Percentiles rank a stretch among this genome's conserved stretches.
Conservation (phyloP, 805 yeast genomes). For the Yarrowia alimentaria region DNA sequence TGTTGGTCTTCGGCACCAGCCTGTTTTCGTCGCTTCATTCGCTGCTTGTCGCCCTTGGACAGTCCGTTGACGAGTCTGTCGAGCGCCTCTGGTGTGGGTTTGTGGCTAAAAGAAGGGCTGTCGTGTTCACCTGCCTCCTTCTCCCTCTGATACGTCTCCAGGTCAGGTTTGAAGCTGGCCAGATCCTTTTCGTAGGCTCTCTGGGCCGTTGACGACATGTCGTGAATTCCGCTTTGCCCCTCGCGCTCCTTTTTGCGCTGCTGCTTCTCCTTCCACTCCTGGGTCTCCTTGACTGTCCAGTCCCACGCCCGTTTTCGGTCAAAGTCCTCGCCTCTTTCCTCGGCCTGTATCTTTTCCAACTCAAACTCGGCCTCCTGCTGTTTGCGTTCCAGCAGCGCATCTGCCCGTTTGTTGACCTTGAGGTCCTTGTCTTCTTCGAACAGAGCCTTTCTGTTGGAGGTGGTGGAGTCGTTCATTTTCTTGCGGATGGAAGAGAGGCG, state of each 20-base stretch:
- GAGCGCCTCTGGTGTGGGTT: slow-evolving; percentile 43
- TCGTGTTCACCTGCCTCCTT: slow-evolving; percentile 37
- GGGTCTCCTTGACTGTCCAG: slow-evolving; percentile 63
- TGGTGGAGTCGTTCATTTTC: slow-evolving; percentile 38
- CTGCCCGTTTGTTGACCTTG: slow-evolving; percentile 34
- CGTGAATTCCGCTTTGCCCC: slow-evolving; percentile 39
- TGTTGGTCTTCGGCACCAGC: slow-evolving; percentile 40
- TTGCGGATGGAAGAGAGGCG: slow-evolving; percentile 37
- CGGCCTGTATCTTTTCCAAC: slow-evolving; percentile 41
- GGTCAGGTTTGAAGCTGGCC: slow-evolving; percentile 41
- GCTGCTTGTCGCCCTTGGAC: slow-evolving; percentile 44
- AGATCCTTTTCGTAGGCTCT: slow-evolving; percentile 58
- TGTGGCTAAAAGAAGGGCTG: slow-evolving; percentile 37
- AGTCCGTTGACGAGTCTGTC: slow-evolving; percentile 37
- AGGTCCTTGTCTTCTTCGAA: slow-evolving; percentile 40
- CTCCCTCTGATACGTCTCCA: slow-evolving; percentile 46
- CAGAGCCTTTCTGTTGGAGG: slow-evolving; percentile 43
- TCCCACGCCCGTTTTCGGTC: slow-evolving; percentile 51
- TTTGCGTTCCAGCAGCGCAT: slow-evolving; percentile 39
- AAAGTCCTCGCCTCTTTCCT: slow-evolving; percentile 44
- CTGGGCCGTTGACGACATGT: slow-evolving; percentile 57
- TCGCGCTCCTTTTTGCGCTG: slow-evolving; percentile 33
- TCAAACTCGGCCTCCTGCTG: slow-evolving; percentile 44
- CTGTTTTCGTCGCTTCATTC: slow-evolving; percentile 38
- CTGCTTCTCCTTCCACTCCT: slow-evolving; percentile 55